These are phyloP conservation scores for Starmera caribaea DNA, from an alignment of 805 yeast species.

Conservation along the genomic window DNA sequence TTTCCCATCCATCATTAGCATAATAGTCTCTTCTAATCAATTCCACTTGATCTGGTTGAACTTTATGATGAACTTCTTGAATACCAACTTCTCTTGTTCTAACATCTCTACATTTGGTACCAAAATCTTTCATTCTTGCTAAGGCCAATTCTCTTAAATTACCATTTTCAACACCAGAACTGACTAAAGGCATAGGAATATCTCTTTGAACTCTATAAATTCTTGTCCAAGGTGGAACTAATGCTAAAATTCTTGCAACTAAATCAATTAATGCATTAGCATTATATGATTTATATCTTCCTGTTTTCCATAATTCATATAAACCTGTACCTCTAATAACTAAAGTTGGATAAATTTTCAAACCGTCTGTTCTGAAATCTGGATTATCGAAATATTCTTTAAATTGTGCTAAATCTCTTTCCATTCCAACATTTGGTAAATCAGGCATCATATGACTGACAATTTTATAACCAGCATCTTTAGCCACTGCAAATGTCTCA, in stretches of 20 bases:
- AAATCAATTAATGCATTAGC: conserved; percentile 90
- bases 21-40: conserved; percentile 89
- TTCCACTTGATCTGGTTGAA: conserved; percentile 95
- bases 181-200: conserved; percentile 97
- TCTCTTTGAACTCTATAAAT: conserved; percentile 97
- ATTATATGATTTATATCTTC: conserved; percentile 86
- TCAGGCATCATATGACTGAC: conserved; percentile 99
- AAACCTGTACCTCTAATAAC: conserved; percentile 97
- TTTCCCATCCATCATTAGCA: conserved; percentile 99
- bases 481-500: conserved; percentile 91
- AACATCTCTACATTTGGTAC: conserved; percentile 91
- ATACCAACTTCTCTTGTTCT: conserved; percentile 98
- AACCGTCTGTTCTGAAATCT: conserved; percentile 92
- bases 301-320: conserved; percentile 95
- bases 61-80: conserved; percentile 95
- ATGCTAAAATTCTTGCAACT: conserved; percentile 90
- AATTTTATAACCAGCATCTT: conserved; percentile 96
- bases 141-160: conserved; percentile 90
- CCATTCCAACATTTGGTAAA: conserved; percentile 97
- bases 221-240: conserved; percentile 99
- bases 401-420: conserved; percentile 92
- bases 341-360: conserved; percentile 89
- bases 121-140: conserved; percentile 97
- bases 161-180: conserved; percentile 97
- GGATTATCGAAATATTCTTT: conserved; percentile 96